These are phyloP conservation scores for Lenwebbia sp. DNA, from an alignment of 345 rosid species.

Conservation along the genomic window DNA sequence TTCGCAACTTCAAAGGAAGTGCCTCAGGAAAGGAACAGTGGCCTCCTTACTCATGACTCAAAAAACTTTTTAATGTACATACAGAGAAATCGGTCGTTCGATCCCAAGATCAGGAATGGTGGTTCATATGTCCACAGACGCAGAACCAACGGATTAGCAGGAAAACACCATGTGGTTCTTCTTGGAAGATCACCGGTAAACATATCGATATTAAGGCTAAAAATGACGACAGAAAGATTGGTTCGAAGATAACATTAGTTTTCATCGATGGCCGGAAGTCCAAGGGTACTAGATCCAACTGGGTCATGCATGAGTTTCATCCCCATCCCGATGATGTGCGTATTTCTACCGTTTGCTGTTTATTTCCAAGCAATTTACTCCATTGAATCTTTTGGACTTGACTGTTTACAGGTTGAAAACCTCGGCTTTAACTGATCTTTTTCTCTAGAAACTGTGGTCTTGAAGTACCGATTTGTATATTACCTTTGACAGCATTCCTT, in stretches of 20 bases:
- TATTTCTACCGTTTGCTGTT: neutral
- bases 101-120: neutral
- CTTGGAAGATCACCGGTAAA: neutral
- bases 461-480: neutral
- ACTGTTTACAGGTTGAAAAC: neutral
- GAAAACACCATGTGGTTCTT: neutral
- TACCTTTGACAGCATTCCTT: neutral
- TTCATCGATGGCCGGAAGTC: neutral
- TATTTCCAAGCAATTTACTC: neutral
- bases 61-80: neutral
- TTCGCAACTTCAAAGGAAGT: neutral
- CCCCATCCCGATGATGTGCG: neutral
- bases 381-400: too few species aligned
- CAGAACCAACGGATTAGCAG: neutral
- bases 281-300: neutral
- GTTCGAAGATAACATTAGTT: neutral
- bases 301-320: slow-evolving; percentile 1
- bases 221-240: neutral
- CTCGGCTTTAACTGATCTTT: neutral
- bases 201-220: neutral
- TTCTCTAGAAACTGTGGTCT: neutral
- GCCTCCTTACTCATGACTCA: neutral
- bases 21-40: neutral
- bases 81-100: neutral
- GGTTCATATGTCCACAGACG: neutral